Base-by-base conservation (phyloP, 2,329 filamentous ascomycete species). In the Aspergillus melleus region DNA sequence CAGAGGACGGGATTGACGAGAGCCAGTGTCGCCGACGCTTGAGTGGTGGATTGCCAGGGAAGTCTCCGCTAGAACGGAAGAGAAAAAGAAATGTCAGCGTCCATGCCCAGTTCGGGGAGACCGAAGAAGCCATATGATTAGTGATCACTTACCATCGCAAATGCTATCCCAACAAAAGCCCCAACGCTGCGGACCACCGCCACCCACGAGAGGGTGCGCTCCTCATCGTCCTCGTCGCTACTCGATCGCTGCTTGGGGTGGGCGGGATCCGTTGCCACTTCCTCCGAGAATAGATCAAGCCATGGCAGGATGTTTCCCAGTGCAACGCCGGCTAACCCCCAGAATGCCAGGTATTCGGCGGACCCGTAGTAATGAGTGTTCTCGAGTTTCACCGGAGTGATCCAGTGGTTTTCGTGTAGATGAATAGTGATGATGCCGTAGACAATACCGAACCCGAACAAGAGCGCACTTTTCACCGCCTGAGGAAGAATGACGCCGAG, bases 1-100 rank as follows among this genome's bases (percentile, higher is more conserved):
- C 95, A 99, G 19, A 99, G 81, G 10, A 95, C 90, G 1, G 95
- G 94, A 73, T 98, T 98, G 20, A 90, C 91, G 61, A 98, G 86
- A 22, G 92, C 91, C 52, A 99, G 87, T 1, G 93, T 95, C 26
- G 96, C 77, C 1, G 93, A 96, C 20, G 96, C 88, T 76, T 99
- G 95, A n/a, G 96, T 86, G 1, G 92, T 95, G 9, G 93, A 97
- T 68, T 93, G 86, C 95, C 95, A 99, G 1, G 92, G 90, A 10
- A 97, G 85, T 75, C 90, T 91, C 65, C 95, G 89, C 91, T 96
- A 68, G 52, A 52, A 26, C 20, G 24, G 22, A 44, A 19, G 26
- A 30, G 24, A 50, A 32, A 26, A 54, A 62, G 66, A 61, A 66
- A 61, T 57, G 59, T 63, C 29, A 65, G 61, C 61, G 59, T 65